Evolutionary conservation across 2,329 filamentous ascomycete genomes (phyloP).

Genomic region (Fusarium praegraminearum): DNA sequence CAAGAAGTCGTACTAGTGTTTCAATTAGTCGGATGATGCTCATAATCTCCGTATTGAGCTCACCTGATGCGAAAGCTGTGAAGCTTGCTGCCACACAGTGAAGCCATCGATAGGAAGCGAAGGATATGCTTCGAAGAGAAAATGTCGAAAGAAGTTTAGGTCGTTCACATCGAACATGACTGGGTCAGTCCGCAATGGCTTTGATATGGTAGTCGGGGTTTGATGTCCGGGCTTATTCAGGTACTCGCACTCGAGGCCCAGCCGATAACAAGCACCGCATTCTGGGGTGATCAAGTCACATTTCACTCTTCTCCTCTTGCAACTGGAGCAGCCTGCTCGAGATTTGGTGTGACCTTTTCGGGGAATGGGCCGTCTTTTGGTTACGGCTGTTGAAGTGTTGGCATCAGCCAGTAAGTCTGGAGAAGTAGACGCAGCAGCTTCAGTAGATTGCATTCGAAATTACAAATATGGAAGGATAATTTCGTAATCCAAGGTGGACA

Average conservation of each 20-base stretch:
- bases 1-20: constrained; percentile 55
- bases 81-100: constrained; percentile 54
- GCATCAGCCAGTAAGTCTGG: not conserved
- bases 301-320: constrained; percentile 59
- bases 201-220: constrained; percentile 13
- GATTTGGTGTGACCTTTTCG: constrained; percentile 54
- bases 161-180: constrained; percentile 57
- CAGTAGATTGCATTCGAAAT: not conserved
- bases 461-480: not conserved
- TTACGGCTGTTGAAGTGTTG: constrained; percentile 1
- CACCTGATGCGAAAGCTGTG: constrained; percentile 55
- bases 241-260: constrained; percentile 55
- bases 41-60: not conserved
- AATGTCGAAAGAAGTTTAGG: constrained; percentile 66
- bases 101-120: constrained; percentile 54
- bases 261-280: constrained; percentile 53
- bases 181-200: constrained; percentile 37
- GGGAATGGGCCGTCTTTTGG: constrained; percentile 49
- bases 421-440: constrained; percentile 6
- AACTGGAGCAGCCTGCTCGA: constrained; percentile 50
- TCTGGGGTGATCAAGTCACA: constrained; percentile 54
- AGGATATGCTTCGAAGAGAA: constrained; percentile 60
- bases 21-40: not conserved
- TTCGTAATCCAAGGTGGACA: not conserved
- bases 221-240: constrained; percentile 10